Evolutionary conservation across 208 protist genomes (phyloP), one percentile per base, ranked within the genome.

Genomic region (Acanthamoeba royreba): DNA sequence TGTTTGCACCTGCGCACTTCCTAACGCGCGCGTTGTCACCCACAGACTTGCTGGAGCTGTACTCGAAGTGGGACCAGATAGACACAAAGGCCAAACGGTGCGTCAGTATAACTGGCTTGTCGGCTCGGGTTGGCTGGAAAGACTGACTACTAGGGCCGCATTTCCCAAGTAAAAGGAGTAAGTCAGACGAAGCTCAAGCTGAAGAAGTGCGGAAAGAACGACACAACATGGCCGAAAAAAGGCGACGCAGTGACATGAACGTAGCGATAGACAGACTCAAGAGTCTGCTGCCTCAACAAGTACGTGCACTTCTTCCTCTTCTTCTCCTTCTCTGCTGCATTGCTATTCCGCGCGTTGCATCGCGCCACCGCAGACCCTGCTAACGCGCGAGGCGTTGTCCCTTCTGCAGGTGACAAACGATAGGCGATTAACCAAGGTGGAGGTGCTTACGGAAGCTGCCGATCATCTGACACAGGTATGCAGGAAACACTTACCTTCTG

Each of bases 21-120:
- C 22, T 22, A n/a, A 13, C 49, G 49, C 49, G 49, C 15, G 22
- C 49, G 22, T 22, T 58, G 22, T n/a, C 49, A 13, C 22, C 49
- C 15, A 35, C 81, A 89, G 81, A 89, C 35, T 25, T 89, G 52
- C 52, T 89, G 31, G 81, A 89, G 49, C 45, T 89, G 22, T 89
- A 89, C 47, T 89, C 81, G 35, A 89, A 89, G 81, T 89, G 81
- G 81, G 81, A 89, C 46, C 81, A 89, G 35, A n/a, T 66, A 63
- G 52, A 55, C n/a, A 89, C 9, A 31, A 66, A 89, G 49, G 17
- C 25, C 35, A 89, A 89, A 66, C 53, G 35, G 81, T 81, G 38
- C 4, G 13, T 8, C 1, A 15, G 28, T 13, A 13, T 8, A n/a
- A n/a, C n/a, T n/a, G n/a, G 22, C 5, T 38, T 19, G 35, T 77